Evolutionary conservation across 2,329 filamentous ascomycete species (phyloP).

Genomic region (Erysiphe pulchra): DNA sequence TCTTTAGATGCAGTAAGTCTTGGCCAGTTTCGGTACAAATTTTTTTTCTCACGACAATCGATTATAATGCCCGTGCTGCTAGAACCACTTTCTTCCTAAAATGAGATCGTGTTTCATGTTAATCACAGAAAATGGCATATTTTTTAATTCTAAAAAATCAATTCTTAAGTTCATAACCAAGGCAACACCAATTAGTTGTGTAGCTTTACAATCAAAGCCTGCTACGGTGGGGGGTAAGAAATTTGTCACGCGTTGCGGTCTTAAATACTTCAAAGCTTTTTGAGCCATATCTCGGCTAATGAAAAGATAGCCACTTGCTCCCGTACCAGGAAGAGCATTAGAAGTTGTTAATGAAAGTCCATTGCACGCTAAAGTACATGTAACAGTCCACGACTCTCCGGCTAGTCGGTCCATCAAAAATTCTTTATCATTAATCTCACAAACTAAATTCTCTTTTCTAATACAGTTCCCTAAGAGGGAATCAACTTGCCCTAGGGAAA

Average conservation of each 20-base stretch:
- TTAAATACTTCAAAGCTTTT: background rate
- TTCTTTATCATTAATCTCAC: background rate
- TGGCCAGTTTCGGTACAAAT: too few species aligned
- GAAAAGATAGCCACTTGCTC: background rate
- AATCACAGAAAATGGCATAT: background rate
- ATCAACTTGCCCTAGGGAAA: background rate
- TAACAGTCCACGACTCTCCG: background rate
- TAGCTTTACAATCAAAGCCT: background rate
- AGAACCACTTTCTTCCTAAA: background rate
- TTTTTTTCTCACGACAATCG: background rate
- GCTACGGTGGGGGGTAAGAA: background rate
- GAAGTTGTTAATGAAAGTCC: background rate
- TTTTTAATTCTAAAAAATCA: background rate
- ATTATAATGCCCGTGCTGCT: background rate
- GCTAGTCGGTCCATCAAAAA: background rate
- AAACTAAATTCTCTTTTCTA: background rate
- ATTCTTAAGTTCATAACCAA: background rate
- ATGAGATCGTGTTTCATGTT: background rate
- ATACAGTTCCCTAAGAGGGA: background rate
- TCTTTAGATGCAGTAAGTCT: too few species aligned
- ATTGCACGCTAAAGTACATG: background rate
- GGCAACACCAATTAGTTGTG: background rate
- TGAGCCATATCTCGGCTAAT: background rate
- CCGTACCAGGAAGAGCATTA: background rate
- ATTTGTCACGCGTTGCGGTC: background rate